Percentiles rank a stretch among this genome's conserved stretches.
phyloP scores from a whole-genome alignment of 208 protist species.

The Leishmania tarentolae region DNA sequence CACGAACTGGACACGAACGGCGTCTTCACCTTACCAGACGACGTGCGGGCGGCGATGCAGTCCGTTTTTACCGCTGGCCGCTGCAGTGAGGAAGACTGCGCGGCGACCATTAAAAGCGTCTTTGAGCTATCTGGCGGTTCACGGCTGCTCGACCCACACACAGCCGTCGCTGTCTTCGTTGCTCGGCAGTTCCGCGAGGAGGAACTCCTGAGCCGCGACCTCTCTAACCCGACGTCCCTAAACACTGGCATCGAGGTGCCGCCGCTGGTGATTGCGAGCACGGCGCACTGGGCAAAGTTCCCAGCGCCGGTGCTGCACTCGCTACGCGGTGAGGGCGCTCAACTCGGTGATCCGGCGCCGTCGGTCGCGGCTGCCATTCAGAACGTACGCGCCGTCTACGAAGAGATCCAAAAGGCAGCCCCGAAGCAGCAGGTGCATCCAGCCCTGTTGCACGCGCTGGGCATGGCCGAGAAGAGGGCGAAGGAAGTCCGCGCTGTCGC shows the following conservation, averaged over 20 bases:
- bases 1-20: constrained; percentile 55
- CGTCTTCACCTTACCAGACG: constrained; percentile 58
- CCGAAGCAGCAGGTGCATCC: constrained; percentile 47
- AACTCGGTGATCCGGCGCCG: constrained; percentile 14
- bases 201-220: constrained; percentile 29
- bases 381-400: constrained; percentile 24
- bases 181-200: constrained; percentile 57
- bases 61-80: constrained; percentile 60
- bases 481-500: constrained; percentile 32
- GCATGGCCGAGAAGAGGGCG: constrained; percentile 30
- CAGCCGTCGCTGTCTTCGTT: constrained; percentile 80
- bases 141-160: constrained; percentile 87
- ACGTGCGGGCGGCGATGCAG: constrained; percentile 55
- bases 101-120: constrained; percentile 69
- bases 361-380: constrained; percentile 21
- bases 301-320: constrained; percentile 76
- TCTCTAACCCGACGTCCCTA: constrained; percentile 25
- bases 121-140: constrained; percentile 47
- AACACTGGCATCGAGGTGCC: constrained; percentile 25
- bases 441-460: constrained; percentile 39
- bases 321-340: constrained; percentile 49
- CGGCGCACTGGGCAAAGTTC: constrained; percentile 90
- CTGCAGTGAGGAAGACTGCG: constrained; percentile 82
- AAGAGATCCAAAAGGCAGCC: constrained; percentile 12
- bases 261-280: constrained; percentile 76